Evolutionary conservation across 2,329 filamentous ascomycete genomes (phyloP), one percentile per base, ranked within the genome.

Genomic region (Cercospora zeae-maydis): DNA sequence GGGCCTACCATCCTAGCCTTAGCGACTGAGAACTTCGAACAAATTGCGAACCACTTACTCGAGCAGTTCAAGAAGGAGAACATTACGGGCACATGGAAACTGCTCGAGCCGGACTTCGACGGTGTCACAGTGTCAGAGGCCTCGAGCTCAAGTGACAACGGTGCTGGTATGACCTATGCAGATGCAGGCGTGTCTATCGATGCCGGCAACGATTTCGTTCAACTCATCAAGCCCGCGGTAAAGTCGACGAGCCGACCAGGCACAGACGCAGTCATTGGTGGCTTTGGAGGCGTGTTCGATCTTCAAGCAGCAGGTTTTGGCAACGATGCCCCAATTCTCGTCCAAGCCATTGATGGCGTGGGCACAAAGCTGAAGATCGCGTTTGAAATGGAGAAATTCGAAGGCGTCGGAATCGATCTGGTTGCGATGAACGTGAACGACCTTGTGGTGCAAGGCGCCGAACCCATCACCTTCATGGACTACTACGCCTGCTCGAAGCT

Each of bases 401-500:
- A 93, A 77, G 96, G 93, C 2, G 93, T 99, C 10, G 95, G 95
- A 64, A 92, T 99, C 71, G 95, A 99, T 75, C 85, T 99, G 36
- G 95, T 99, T 3, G 95, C 95, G 69, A 98, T 98, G 93, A 98
- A 97, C 77, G 95, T 98, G 75, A 99, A 99, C 77, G 95, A 99
- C 74, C 84, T 99, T 0, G 88, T 99, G 57, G 95, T 98, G 8
- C 93, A 98, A 80, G 95, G 95, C 59, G 95, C 95, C 11, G 91
- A 95, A 70, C 93, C 95, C 1, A 83, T 98, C 67, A 95, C 95
- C 83, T 98, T 99, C 84, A 87, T 98, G 66, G 95, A 99, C 81
- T 98, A 96, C 84, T 97, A 96, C 78, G 93, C 92, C 65, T 97
- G 93, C 83, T 92, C 91, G 77, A 89, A 89, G 76, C 85, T 99